Evolutionary conservation across 1,284 basidiomycete species (phyloP).

Genomic region (Ustilago loliicola): DNA sequence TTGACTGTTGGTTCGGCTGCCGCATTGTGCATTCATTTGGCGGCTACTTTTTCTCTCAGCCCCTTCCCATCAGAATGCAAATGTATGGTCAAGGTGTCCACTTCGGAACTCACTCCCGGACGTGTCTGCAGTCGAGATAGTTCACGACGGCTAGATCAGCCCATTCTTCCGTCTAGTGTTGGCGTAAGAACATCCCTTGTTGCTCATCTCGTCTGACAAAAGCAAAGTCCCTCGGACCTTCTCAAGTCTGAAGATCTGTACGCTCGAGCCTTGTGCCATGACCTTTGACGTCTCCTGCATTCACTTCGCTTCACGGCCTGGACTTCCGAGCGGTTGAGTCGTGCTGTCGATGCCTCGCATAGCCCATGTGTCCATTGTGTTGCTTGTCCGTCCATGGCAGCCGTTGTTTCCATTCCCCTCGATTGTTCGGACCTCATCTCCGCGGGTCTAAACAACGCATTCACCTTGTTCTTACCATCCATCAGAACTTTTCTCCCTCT

Average conservation of each 20-base stretch:
- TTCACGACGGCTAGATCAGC: conserved; percentile 6
- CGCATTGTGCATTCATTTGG: conserved; percentile 6
- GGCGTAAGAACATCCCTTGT: neutral
- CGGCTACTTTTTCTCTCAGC: neutral
- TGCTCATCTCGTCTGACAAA: conserved; percentile 2
- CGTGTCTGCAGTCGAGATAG: neutral
- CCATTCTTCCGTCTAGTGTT: neutral
- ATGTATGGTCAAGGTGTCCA: neutral
- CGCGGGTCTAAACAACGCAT: conserved; percentile 14
- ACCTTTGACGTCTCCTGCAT: neutral
- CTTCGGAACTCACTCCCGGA: conserved; percentile 20
- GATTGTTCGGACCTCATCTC: conserved; percentile 28
- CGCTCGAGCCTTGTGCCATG: neutral
- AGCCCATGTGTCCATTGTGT: neutral
- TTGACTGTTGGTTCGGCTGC: conserved; percentile 10
- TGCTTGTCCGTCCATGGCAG: neutral
- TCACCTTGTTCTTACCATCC: neutral
- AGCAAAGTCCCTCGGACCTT: conserved; percentile 5
- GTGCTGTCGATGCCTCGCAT: neutral
- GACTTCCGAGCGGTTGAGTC: neutral
- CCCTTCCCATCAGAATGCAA: neutral
- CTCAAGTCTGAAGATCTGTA: neutral
- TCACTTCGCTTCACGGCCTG: neutral
- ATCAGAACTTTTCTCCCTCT: neutral
- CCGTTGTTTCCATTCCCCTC: neutral